Evolutionary conservation across 1,139 yeast genomes (phyloP).

Genomic region (Debaryomycetaceae sp.): DNA sequence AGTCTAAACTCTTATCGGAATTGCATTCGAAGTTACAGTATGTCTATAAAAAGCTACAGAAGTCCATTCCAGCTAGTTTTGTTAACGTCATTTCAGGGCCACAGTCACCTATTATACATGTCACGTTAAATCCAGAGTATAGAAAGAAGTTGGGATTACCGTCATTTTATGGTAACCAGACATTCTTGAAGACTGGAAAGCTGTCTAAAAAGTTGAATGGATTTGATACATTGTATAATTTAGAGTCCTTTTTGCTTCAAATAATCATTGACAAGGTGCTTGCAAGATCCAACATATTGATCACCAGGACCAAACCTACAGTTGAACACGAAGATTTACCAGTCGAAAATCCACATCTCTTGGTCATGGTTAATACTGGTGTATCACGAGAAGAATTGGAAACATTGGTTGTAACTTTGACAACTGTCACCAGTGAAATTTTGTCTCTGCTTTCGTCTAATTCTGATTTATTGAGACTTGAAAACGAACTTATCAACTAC

Average conservation of each 20-base stretch:
- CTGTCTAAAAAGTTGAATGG: slow-evolving; percentile 31
- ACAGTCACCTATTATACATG: slow-evolving; percentile 65
- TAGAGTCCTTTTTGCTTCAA: slow-evolving; percentile 63
- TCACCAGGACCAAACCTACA: slow-evolving; percentile 67
- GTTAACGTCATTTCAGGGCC: slow-evolving; percentile 56
- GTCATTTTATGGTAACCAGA: slow-evolving; percentile 42
- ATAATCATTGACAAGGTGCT: slow-evolving; percentile 55
- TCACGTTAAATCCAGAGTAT: slow-evolving; percentile 46
- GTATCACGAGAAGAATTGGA: slow-evolving; percentile 53
- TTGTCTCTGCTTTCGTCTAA: slow-evolving; percentile 14
- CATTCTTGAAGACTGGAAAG: slow-evolving; percentile 37
- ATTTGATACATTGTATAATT: slow-evolving; percentile 46
- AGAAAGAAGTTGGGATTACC: slow-evolving; percentile 46
- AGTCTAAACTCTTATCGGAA: slow-evolving; percentile 24
- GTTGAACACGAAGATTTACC: slow-evolving; percentile 77
- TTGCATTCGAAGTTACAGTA: slow-evolving; percentile 24
- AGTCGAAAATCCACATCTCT: slow-evolving; percentile 63
- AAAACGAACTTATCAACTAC: slow-evolving; percentile 16
- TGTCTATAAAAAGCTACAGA: slow-evolving; percentile 17
- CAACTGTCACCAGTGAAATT: slow-evolving; percentile 14
- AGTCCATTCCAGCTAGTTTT: slow-evolving; percentile 18
- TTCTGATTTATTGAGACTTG: slow-evolving; percentile 16
- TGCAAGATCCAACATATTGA: slow-evolving; percentile 49
- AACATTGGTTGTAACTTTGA: slow-evolving; percentile 14
- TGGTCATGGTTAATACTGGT: slow-evolving; percentile 56